Percentiles rank a stretch among this genome's conserved stretches.
Conservation (phyloP, 2,329 filamentous ascomycete species). For the Fusarium paranaense region DNA sequence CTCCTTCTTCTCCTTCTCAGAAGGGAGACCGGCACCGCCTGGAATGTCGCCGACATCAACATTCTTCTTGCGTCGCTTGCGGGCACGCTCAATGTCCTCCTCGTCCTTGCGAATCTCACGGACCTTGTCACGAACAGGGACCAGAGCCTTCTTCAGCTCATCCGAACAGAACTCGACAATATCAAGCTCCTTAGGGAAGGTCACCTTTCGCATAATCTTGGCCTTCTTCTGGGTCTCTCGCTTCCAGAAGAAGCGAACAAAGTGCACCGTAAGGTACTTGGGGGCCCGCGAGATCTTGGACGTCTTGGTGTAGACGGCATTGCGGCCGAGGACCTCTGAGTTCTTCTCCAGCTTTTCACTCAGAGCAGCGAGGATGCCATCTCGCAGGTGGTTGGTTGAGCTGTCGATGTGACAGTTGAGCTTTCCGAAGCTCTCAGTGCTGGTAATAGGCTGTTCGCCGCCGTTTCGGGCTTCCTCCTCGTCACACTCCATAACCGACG, state of each 20-base stretch:
- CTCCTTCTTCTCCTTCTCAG: constrained; percentile 64
- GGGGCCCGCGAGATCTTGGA: constrained; percentile 91
- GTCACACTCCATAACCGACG: constrained; percentile 83
- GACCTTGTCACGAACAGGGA: constrained; percentile 96
- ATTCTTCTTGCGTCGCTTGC: constrained; percentile 87
- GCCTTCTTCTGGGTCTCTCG: constrained; percentile 96
- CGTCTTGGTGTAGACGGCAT: constrained; percentile 88
- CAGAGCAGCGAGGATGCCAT: constrained; percentile 85
- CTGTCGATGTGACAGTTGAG: constrained; percentile 95
- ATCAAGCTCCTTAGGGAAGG: constrained; percentile 93
- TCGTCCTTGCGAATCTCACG: constrained; percentile 96
- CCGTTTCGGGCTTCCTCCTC: constrained; percentile 80
- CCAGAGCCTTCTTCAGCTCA: constrained; percentile 81
- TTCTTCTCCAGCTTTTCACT: constrained; percentile 92
- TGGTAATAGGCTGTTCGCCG: constrained; percentile 76
- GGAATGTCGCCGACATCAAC: constrained; percentile 60
- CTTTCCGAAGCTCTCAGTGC: constrained; percentile 85
- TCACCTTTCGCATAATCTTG: constrained; percentile 99
- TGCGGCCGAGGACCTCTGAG: constrained; percentile 80
- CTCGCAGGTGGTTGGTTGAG: constrained; percentile 88
- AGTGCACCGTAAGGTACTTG: constrained; percentile 96
- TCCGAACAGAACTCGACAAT: constrained; percentile 96
- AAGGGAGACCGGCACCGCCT: constrained; percentile 59
- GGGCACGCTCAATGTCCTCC: constrained; percentile 88
- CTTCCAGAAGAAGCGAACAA: constrained; percentile 99